Evolutionary conservation across 768 basidiomycete genomes (phyloP).

Genomic region (Russula compacta): DNA sequence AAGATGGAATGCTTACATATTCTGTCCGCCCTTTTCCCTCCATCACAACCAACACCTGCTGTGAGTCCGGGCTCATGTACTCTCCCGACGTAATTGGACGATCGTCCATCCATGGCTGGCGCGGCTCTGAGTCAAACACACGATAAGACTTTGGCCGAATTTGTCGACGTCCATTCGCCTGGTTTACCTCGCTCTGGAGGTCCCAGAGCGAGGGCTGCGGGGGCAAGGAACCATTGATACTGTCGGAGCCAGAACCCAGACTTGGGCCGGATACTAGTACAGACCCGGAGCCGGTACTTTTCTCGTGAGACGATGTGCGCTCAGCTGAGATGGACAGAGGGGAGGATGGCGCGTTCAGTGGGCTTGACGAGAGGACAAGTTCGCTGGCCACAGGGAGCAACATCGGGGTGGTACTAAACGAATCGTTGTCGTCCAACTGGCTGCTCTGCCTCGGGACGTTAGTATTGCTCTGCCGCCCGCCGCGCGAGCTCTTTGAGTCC

Average conservation of each 20-base stretch:
- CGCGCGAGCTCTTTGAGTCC: slow-evolving; percentile 40
- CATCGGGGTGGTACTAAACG: slow-evolving; percentile 38
- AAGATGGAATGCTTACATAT: slow-evolving; percentile 51
- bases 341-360: slow-evolving; percentile 8
- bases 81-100: slow-evolving; percentile 39
- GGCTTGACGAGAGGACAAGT: slow-evolving; percentile 31
- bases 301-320: not conserved
- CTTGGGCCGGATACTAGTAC: not conserved
- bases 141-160: slow-evolving; percentile 61
- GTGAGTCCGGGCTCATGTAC: slow-evolving; percentile 51
- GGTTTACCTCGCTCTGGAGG: slow-evolving; percentile 68
- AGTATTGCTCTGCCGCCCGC: not conserved
- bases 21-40: slow-evolving; percentile 74
- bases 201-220: slow-evolving; percentile 43
- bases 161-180: slow-evolving; percentile 39
- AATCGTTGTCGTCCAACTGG: slow-evolving; percentile 8
- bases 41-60: slow-evolving; percentile 64
- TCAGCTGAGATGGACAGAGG: slow-evolving; percentile 8
- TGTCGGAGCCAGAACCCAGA: not conserved
- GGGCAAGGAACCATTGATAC: slow-evolving; percentile 21
- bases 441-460: slow-evolving; percentile 11
- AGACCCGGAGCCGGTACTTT: not conserved
- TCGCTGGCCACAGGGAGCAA: slow-evolving; percentile 53
- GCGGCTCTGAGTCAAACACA: slow-evolving; percentile 45
- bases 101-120: slow-evolving; percentile 55